These are phyloP conservation scores for Senecio squalidus DNA, from an alignment of 140 eudicot species.

Conservation along the genomic window DNA sequence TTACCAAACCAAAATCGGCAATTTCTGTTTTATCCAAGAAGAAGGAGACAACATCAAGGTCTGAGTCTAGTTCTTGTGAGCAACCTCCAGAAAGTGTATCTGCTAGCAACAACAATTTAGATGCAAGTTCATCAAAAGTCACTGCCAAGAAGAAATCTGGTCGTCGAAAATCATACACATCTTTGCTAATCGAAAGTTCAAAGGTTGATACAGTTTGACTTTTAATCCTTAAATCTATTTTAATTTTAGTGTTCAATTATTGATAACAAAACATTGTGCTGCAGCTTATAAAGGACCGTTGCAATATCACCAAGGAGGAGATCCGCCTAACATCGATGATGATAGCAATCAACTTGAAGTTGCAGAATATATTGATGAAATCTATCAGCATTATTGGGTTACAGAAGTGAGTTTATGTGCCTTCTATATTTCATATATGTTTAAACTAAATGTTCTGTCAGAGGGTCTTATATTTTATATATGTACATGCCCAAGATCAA, in stretches of 20 bases:
- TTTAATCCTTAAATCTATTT: background rate
- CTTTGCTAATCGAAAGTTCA: constrained; percentile 61
- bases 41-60: constrained; percentile 16
- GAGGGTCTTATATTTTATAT: background rate
- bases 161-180: constrained; percentile 80
- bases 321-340: constrained; percentile 61
- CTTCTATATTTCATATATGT: background rate
- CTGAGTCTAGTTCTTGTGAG: constrained; percentile 29
- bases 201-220: constrained; percentile 38
- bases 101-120: too few species aligned
- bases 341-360: constrained; percentile 86
- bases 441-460: background rate
- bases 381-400: constrained; percentile 90
- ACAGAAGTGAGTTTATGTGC: constrained; percentile 50
- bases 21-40: constrained; percentile 38
- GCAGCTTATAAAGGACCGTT: constrained; percentile 47
- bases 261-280: constrained; percentile 1
- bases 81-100: too few species aligned
- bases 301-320: constrained; percentile 36
- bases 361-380: constrained; percentile 87
- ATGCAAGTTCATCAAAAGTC: constrained; percentile 24
- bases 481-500: background rate
- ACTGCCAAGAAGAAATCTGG: constrained; percentile 46
- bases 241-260: background rate
- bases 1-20: constrained; percentile 25